phyloP scores from a whole-genome alignment of 495 filamentous ascomycete species.

The Penicillium pancosmium region DNA sequence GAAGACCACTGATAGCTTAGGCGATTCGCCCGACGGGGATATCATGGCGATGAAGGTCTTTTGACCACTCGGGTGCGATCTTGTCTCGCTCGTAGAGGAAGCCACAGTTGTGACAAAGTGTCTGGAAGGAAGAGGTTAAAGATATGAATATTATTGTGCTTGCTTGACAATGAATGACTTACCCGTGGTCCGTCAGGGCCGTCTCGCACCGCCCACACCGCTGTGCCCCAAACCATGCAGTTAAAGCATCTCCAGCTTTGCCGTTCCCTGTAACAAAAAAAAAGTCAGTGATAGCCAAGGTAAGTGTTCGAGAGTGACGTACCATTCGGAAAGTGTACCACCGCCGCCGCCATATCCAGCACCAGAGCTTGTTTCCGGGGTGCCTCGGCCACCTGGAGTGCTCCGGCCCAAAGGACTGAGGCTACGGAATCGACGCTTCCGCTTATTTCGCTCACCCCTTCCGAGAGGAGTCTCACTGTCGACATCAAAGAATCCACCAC shows the following conservation, averaged over 20 bases:
- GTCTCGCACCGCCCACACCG: constrained; percentile 93
- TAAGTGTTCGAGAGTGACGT: constrained; percentile 17
- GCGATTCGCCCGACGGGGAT: constrained; percentile 45
- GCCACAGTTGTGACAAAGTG: constrained; percentile 93
- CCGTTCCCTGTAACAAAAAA: constrained; percentile 61
- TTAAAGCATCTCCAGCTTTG: constrained; percentile 87
- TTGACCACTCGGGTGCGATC: constrained; percentile 80
- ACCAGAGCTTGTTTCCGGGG: constrained; percentile 69
- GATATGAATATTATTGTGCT: background rate
- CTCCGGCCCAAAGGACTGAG: constrained; percentile 73
- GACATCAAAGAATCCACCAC: constrained; percentile 61
- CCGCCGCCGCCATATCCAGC: constrained; percentile 68
- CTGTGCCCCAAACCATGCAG: constrained; percentile 83
- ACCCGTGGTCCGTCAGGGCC: constrained; percentile 85
- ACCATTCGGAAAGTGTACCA: constrained; percentile 73
- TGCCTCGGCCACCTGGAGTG: constrained; percentile 72
- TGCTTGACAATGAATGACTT: constrained; percentile 19
- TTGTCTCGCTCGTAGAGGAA: constrained; percentile 85
- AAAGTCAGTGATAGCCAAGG: constrained; percentile 2
- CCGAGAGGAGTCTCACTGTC: constrained; percentile 72
- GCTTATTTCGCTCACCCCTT: constrained; percentile 85
- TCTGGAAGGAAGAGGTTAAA: constrained; percentile 48
- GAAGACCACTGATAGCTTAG: constrained; percentile 2
- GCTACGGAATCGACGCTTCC: constrained; percentile 90
- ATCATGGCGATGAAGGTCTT: constrained; percentile 69